Conservation (phyloP, 1,139 yeast genomes). For the Suhomyces bokatorum region DNA sequence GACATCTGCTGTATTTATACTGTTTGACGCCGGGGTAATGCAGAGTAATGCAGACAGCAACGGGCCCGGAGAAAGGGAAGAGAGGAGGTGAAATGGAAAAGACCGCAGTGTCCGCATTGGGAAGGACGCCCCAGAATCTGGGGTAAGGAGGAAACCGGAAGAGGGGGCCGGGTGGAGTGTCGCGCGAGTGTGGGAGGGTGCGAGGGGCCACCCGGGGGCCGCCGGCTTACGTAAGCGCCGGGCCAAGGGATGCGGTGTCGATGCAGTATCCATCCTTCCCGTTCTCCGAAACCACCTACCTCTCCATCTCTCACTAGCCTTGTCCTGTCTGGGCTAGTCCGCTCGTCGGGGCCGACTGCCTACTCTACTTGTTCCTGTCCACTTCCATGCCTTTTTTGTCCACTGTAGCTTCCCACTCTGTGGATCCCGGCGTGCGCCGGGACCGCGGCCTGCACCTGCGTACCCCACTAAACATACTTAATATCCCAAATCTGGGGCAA, state of each 20-base stretch:
- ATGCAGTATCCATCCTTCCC: no score
- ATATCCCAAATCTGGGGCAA: slow-evolving; percentile 1
- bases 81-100: not conserved
- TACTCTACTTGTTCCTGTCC: no score
- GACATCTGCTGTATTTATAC: slow-evolving; percentile 18
- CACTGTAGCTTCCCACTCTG: no score
- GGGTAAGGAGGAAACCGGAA: slow-evolving; percentile 23
- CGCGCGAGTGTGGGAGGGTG: not conserved
- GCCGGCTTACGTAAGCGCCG: slow-evolving; percentile 14
- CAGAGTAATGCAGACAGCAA: not conserved
- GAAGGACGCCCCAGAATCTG: slow-evolving; percentile 16
- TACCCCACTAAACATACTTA: not conserved
- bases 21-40: not conserved
- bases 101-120: slow-evolving; percentile 6
- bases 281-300: no score
- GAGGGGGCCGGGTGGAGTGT: not conserved
- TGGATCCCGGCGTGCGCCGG: no score
- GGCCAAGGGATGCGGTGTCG: slow-evolving; percentile 11
- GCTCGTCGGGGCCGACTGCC: no score
- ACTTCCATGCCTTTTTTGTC: no score
- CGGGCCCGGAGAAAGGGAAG: slow-evolving; percentile 24
- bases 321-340: no score
- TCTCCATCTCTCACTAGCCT: no score
- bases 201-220: slow-evolving; percentile 7
- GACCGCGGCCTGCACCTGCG: not conserved